Evolutionary conservation across 805 yeast genomes (phyloP), one percentile per base, ranked within the genome.

Genomic region (Hanseniaspora valbyensis): DNA sequence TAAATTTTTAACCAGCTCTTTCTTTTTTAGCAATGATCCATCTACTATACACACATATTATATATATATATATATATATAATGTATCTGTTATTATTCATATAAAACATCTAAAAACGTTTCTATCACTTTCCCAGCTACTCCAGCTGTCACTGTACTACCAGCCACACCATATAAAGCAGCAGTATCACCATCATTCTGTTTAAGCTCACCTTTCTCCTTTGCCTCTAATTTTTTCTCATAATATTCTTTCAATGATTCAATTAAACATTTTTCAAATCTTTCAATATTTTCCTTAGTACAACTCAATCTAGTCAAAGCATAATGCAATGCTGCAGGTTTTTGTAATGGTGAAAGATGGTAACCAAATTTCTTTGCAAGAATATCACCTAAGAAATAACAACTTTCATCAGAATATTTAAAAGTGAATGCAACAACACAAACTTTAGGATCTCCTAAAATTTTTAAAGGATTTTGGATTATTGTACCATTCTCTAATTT

Each of bases 91-190:
- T n/a, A 24, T 28, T 44, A 44, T 28, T 86, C 83, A 65, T 87
- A 90, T 40, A 92, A 61, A 7, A 85, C 72, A 61, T 92, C 95
- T 25, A 92, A 66, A 61, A 90, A 90, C 0, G 83, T 89, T 13
- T 75, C 82, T 37, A 90, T 83, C 10, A 90, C 65, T 51, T 74
- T 72, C 53, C 83, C 95, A 10, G 88, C 96, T 13, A 92, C 79
- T 2, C 95, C 92, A 0, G 80, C 75, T 0, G 96, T 87, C 52
- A 76, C 70, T 21, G 92, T 77, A 59, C 92, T 84, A 7, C 96
- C 96, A 2, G 97, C 97, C 42, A 90, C 94, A 57, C 98, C 98
- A 60, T 90, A 90, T 41, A 90, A 62, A 2, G 92, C 95, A 14
- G 95, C 92, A 1, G 95, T 86, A 52, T 83, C 86, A 19, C 77